Conservation (phyloP, 441 rosid genomes). For the Pelargonium myrrhifolium region DNA sequence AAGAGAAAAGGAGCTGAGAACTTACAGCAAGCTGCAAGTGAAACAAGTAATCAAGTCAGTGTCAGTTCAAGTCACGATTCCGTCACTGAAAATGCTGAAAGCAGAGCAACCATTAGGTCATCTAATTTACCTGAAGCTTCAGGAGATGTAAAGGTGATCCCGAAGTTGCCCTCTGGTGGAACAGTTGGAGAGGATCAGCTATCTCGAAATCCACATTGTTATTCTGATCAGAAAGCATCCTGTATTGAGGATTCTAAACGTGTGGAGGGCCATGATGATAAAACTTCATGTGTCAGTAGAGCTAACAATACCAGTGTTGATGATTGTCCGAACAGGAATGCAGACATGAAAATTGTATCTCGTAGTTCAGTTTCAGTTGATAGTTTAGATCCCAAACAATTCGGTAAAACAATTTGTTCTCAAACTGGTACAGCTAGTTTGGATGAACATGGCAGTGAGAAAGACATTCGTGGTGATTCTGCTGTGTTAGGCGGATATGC, state of each 20-base stretch:
- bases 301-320: slow-evolving; percentile 28
- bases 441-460: neutral
- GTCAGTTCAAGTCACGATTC: slow-evolving; percentile 52
- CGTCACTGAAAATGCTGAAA: slow-evolving; percentile 49
- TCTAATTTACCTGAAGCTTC: slow-evolving; percentile 37
- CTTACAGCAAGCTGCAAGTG: slow-evolving; percentile 42
- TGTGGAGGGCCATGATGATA: slow-evolving; percentile 57
- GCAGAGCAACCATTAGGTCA: slow-evolving; percentile 41
- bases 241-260: slow-evolving; percentile 36
- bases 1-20: slow-evolving; percentile 27
- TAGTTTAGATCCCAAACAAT: slow-evolving; percentile 37
- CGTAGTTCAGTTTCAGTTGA: slow-evolving; percentile 38
- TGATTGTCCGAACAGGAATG: slow-evolving; percentile 25
- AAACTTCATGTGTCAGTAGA: slow-evolving; percentile 39
- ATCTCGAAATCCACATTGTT: slow-evolving; percentile 27
- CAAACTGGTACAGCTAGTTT: slow-evolving; percentile 1
- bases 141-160: slow-evolving; percentile 30
- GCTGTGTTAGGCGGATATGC: slow-evolving; percentile 2
- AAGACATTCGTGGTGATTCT: neutral
- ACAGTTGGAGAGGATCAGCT: slow-evolving; percentile 25
- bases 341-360: slow-evolving; percentile 37
- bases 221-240: slow-evolving; percentile 23
- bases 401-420: slow-evolving; percentile 20
- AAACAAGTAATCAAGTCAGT: slow-evolving; percentile 51
- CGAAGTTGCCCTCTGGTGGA: slow-evolving; percentile 28